A percentile compares a stretch with the other conserved stretches of the same genome.
phyloP scores from a whole-genome alignment of 2,329 filamentous ascomycete genomes.

The Hymenoscyphus occultus region DNA sequence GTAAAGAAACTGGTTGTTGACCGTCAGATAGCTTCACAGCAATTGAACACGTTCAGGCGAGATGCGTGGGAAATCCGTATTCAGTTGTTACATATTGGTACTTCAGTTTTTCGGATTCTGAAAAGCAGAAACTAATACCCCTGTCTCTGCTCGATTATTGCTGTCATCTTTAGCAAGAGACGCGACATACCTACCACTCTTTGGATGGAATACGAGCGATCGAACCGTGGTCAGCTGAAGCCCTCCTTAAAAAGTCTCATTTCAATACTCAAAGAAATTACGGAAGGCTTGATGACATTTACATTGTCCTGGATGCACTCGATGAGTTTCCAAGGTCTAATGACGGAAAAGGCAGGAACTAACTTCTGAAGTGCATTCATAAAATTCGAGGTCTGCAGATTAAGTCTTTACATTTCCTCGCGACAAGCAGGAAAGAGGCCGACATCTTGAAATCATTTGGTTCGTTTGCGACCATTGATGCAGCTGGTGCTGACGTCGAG shows the following conservation, averaged over 20 bases:
- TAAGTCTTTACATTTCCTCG: constrained; percentile 13
- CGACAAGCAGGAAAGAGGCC: constrained; percentile 29
- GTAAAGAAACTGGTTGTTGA: background rate
- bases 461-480: background rate
- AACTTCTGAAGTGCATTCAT: background rate
- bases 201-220: constrained; percentile 3
- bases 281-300: constrained; percentile 12
- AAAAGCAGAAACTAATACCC: constrained; percentile 14
- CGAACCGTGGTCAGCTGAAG: constrained; percentile 14
- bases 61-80: constrained; percentile 3
- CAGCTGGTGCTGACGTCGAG: background rate
- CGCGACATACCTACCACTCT: constrained; percentile 8
- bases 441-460: constrained; percentile 24
- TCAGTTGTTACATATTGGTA: constrained; percentile 19
- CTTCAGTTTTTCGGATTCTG: constrained; percentile 14
- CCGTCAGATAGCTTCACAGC: constrained; percentile 14
- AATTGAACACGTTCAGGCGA: constrained; percentile 14
- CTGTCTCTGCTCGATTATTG: constrained; percentile 15
- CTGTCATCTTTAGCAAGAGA: constrained; percentile 17
- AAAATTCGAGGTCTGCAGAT: constrained; percentile 3
- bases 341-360: background rate
- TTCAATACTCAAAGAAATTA: constrained; percentile 11
- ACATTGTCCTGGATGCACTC: constrained; percentile 21
- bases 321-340: constrained; percentile 21
- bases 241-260: constrained; percentile 10